phyloP scores from a whole-genome alignment of 805 yeast genomes.

The Teunomyces lycoperdinae region DNA sequence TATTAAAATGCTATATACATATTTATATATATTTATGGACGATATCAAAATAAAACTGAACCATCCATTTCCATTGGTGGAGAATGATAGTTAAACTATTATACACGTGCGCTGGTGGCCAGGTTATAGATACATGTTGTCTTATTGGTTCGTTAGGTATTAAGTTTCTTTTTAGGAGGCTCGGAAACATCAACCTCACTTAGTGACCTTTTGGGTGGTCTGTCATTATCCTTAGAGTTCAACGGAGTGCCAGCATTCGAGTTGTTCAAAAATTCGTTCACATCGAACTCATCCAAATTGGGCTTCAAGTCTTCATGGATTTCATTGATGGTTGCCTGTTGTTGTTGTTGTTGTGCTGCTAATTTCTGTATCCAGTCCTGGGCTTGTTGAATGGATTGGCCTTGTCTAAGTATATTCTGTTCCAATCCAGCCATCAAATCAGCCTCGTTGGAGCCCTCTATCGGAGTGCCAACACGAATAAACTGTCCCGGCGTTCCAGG shows the following conservation, averaged over 20 bases:
- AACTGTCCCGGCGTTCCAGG: conserved; percentile 9
- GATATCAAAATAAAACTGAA: no score
- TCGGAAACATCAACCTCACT: neutral
- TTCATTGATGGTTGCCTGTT: conserved; percentile 11
- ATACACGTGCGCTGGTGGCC: neutral
- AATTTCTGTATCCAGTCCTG: conserved; percentile 53
- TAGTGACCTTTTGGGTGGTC: neutral
- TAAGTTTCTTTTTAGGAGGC: neutral
- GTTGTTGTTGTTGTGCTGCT: conserved; percentile 14
- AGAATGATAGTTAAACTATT: no score
- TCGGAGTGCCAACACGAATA: conserved; percentile 8
- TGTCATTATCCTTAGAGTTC: neutral
- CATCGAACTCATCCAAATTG: conserved; percentile 32
- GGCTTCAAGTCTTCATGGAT: conserved; percentile 8
- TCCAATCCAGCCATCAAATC: conserved; percentile 41
- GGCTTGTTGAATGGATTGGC: conserved; percentile 52
- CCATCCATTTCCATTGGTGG: no score
- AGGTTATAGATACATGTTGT: neutral
- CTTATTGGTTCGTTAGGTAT: neutral
- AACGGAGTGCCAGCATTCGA: conserved; percentile 19
- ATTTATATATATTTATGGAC: no score
- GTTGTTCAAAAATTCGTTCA: conserved; percentile 49
- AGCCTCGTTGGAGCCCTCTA: conserved; percentile 7
- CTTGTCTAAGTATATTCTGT: conserved; percentile 46
- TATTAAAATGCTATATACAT: no score